phyloP scores from a whole-genome alignment of 805 yeast species.

The Myxozyma mucilagina region DNA sequence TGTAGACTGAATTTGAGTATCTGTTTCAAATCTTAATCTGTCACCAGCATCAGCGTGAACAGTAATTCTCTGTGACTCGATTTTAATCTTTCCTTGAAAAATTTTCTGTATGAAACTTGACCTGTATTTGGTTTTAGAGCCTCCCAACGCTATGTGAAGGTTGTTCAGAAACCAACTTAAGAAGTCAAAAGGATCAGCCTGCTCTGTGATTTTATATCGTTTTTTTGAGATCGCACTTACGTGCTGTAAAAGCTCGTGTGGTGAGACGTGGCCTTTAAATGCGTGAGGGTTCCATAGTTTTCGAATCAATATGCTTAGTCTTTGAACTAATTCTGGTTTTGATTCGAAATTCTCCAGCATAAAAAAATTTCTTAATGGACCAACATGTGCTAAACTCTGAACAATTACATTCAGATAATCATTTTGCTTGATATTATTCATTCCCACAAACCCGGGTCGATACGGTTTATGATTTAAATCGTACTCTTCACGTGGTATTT shows the following conservation, averaged over 20 bases:
- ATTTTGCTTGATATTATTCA: slow-evolving; percentile 54
- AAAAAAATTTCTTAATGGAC: slow-evolving; percentile 50
- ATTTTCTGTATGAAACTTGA: slow-evolving; percentile 41
- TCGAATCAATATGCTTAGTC: slow-evolving; percentile 51
- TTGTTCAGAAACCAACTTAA: slow-evolving; percentile 60
- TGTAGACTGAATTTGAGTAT: slow-evolving; percentile 29
- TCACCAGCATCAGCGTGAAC: slow-evolving; percentile 36
- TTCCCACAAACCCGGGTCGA: slow-evolving; percentile 64
- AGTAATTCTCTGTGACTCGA: slow-evolving; percentile 39
- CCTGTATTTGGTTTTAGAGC: slow-evolving; percentile 35
- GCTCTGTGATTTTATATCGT: slow-evolving; percentile 44
- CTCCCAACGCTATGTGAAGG: slow-evolving; percentile 42
- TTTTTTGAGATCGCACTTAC: slow-evolving; percentile 49
- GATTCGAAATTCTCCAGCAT: slow-evolving; percentile 38
- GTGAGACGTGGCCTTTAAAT: slow-evolving; percentile 63
- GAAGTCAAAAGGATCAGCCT: slow-evolving; percentile 57
- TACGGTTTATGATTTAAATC: slow-evolving; percentile 54
- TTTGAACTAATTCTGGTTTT: slow-evolving; percentile 43
- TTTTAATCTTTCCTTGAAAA: slow-evolving; percentile 57
- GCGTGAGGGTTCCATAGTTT: slow-evolving; percentile 66
- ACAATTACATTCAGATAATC: slow-evolving; percentile 61
- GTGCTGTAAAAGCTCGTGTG: slow-evolving; percentile 61
- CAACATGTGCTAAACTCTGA: slow-evolving; percentile 57
- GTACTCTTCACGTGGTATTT: slow-evolving; percentile 32
- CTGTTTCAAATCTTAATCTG: slow-evolving; percentile 33